Evolutionary conservation across 192 early-diverging fungal species (phyloP).

Genomic region (Backusella australiensis): DNA sequence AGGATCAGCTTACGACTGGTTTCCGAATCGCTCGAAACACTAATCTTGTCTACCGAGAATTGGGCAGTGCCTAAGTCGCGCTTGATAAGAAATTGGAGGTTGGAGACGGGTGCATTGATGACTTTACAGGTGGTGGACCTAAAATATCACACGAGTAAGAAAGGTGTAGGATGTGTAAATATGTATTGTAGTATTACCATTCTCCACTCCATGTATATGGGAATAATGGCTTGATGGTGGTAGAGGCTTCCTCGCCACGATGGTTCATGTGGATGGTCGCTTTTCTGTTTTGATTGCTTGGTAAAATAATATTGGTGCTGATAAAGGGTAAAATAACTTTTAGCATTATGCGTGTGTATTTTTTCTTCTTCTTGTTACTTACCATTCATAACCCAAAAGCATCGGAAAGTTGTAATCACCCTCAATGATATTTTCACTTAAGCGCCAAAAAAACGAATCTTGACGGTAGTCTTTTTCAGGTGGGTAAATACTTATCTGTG

Average conservation of each 20-base stretch:
- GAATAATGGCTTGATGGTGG: conserved; percentile 48
- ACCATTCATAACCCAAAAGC: conserved; percentile 59
- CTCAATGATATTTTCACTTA: conserved; percentile 32
- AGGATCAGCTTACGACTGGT: conserved; percentile 48
- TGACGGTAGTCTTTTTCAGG: conserved; percentile 34
- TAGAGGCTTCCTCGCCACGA: conserved; percentile 47
- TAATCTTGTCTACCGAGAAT: conserved; percentile 32
- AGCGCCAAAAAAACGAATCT: conserved; percentile 60
- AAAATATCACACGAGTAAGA: background rate
- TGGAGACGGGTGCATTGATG: conserved; percentile 30
- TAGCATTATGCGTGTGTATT: background rate
- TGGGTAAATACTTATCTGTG: conserved; percentile 57
- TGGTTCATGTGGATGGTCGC: conserved; percentile 48
- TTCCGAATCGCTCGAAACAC: conserved; percentile 34
- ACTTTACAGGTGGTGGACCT: conserved; percentile 32
- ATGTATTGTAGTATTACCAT: conserved; percentile 29
- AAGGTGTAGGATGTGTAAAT: background rate
- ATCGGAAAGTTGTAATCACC: conserved; percentile 44
- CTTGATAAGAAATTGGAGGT: conserved; percentile 33
- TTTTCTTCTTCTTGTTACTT: background rate
- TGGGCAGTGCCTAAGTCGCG: conserved; percentile 30
- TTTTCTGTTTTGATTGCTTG: conserved; percentile 20
- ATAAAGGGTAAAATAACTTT: background rate
- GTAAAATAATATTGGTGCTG: conserved; percentile 34
- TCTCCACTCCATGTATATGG: conserved; percentile 62